Percentiles rank a stretch among this genome's conserved stretches.
Conservation (phyloP, 192 early-diverging fungal species). For the Coemansia sp. region DNA sequence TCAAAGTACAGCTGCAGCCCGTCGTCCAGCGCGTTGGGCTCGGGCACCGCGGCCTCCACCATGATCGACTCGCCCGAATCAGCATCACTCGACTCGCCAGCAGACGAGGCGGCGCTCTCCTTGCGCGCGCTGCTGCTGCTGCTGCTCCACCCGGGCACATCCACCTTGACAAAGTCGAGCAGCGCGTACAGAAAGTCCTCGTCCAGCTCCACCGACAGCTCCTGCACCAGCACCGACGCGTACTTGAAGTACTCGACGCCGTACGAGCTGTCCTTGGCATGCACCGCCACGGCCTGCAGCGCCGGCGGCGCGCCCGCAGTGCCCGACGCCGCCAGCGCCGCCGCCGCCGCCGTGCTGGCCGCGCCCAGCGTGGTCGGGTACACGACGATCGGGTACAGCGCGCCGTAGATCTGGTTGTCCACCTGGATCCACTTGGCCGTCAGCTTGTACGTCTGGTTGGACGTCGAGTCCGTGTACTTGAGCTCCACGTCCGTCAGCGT, state of each 20-base stretch:
- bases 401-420: slow-evolving; percentile 93
- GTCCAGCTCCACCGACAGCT: slow-evolving; percentile 91
- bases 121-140: not conserved
- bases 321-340: slow-evolving; percentile 55
- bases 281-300: slow-evolving; percentile 73
- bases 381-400: slow-evolving; percentile 87
- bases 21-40: slow-evolving; percentile 67
- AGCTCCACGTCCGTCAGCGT: slow-evolving; percentile 78
- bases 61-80: slow-evolving; percentile 22
- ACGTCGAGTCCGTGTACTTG: slow-evolving; percentile 76
- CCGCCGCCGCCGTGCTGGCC: too few species aligned
- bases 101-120: not conserved
- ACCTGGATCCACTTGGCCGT: slow-evolving; percentile 92
- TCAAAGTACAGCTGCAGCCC: slow-evolving; percentile 90
- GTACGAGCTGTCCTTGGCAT: slow-evolving; percentile 90
- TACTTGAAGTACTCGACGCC: slow-evolving; percentile 96
- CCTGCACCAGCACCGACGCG: slow-evolving; percentile 89
- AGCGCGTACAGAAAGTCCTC: slow-evolving; percentile 89
- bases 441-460: slow-evolving; percentile 77
- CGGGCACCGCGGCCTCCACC: slow-evolving; percentile 64
- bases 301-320: slow-evolving; percentile 54
- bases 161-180: slow-evolving; percentile 84
- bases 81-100: too few species aligned
- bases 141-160: slow-evolving; percentile 48
- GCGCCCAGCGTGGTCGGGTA: slow-evolving; percentile 84